Base-by-base conservation (phyloP, 2,329 filamentous ascomycete genomes). In the Alternaria sp. region DNA sequence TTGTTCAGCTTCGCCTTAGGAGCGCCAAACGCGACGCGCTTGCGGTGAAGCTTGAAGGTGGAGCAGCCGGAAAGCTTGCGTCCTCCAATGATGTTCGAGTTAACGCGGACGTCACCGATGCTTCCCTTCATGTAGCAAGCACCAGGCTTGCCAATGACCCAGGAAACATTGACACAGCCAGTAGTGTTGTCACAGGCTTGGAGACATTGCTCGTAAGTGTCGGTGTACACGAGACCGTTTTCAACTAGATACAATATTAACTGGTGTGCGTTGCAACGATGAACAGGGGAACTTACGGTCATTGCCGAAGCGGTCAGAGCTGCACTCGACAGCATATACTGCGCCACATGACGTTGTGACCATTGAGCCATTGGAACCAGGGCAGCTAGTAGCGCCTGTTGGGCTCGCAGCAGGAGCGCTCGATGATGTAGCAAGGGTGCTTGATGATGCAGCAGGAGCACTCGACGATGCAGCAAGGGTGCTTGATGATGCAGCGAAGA, bases 51-150 rank as follows among this genome's bases (percentile, higher is more conserved):
- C 15, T 61, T 67, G 3, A 66, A n/a, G 15, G 49, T 40, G 4
- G 32, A 57, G 45, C 67, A 68, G 30, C 49, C 58, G 10, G 58
- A 59, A 13, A 69, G 17, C 32, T 66, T 62, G 21, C 67, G 63
- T 51, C 70, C 73, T 30, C 72, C 73, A 60, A 63, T 71, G 17
- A 75, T 62, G 51, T 61, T 65, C 7, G 21, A 15, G 32, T 71
- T 70, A 15, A 17, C 13, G 8, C 30, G 50, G 15, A 57, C 43
- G 23, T 28, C n/a, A 11, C 67, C 69, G 8, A 64, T 28, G 9
- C 56, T 55, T 12, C 51, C 57, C 67, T 77, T 77, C 53, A 73
- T 54, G 57, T 76, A 76, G 59, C 75, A 77, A 30, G 68, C 57
- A 5, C 72, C 68, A 2, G 64, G 65, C 11, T 46, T 50, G 15